Conservation (phyloP, 139 green algal genomes). For the Chlorella sp. region DNA sequence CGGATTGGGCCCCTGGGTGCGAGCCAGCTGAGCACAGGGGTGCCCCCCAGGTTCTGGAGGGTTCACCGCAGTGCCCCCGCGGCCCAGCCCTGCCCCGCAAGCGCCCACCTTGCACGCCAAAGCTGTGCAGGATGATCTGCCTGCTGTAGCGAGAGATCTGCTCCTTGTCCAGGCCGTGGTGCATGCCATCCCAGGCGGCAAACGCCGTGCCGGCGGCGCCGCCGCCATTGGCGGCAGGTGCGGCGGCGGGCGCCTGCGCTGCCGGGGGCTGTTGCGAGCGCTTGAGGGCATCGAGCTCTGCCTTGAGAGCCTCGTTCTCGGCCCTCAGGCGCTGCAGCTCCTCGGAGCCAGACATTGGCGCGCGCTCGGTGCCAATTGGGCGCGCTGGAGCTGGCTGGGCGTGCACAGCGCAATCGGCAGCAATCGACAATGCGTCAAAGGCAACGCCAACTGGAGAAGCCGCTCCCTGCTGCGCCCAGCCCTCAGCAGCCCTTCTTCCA, state of each 20-base stretch:
- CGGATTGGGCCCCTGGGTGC: too few relatives aligned
- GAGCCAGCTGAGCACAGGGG: background rate
- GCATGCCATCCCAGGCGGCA: slow-evolving; percentile 39
- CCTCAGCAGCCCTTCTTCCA: too few relatives aligned
- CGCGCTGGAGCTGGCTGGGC: too few relatives aligned
- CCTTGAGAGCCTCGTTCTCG: slow-evolving; percentile 41
- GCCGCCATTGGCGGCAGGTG: background rate
- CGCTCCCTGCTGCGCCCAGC: too few relatives aligned
- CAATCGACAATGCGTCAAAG: too few relatives aligned
- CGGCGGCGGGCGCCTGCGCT: background rate
- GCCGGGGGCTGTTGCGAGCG: background rate
- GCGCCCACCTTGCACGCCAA: slow-evolving; percentile 73
- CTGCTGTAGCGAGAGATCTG: slow-evolving; percentile 86
- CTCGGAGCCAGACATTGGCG: background rate
- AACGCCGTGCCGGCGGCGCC: background rate
- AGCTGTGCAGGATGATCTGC: slow-evolving; percentile 86
- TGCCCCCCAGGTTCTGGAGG: background rate
- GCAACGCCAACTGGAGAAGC: too few relatives aligned
- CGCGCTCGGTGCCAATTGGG: too few relatives aligned
- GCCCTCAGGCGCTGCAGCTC: slow-evolving; percentile 29
- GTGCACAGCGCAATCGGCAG: too few relatives aligned
- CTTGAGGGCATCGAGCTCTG: background rate
- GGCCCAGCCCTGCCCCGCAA: background rate
- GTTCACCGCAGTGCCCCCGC: background rate
- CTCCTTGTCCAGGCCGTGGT: slow-evolving; percentile 65